Base-by-base conservation (phyloP, 768 basidiomycete species). In the Boletus bicolor region DNA sequence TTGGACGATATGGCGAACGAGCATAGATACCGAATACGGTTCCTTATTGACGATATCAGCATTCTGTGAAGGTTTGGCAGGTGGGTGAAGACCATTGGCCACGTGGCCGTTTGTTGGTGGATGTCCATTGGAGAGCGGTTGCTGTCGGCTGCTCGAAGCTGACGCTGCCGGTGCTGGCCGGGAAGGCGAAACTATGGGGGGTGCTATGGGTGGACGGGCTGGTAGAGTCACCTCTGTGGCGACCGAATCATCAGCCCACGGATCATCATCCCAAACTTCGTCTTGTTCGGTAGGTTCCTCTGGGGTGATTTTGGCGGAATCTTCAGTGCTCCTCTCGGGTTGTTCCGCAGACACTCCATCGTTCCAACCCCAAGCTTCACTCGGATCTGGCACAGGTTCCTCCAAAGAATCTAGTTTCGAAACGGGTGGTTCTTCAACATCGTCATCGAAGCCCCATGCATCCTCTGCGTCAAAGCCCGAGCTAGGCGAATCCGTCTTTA, bases 331-430 rank as follows among this genome's bases (percentile, higher is more conserved):
- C 15, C 76, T 77, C 14, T 64, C 51, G 4, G 68, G 55, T 32
- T 69, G 69, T 43, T 62, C 71, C n/a, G 70, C 58, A n/a, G 55
- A 41, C 24, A 34, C 4, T 45, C 70, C 75, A 32, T 83, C 82
- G 38, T 89, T 84, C 84, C 84, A 90, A 3, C 85, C 91, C 90
- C 91, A 92, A 0, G 87, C 83, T 61, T 86, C 84, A 15, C 70
- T 74, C 9, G 82, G 70, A 59, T 82, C 61, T 14, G 75, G 69
- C 26, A 77, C 77, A 5, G 64, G 49, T 28, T 65, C 62, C 51
- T 50, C 54, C 36, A 24, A 57, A 6, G 60, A 55, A 36, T 58
- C 65, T 6, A 57, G 52, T 48, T 68, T 68, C 34, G 56, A 48
- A 44, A 56, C 46, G 21, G 57, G 54, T 6, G 44, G 11, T 44